Evolutionary conservation across 225 moss, liverwort and hornwort genomes (phyloP).

Genomic region (Polytrichum formosum): DNA sequence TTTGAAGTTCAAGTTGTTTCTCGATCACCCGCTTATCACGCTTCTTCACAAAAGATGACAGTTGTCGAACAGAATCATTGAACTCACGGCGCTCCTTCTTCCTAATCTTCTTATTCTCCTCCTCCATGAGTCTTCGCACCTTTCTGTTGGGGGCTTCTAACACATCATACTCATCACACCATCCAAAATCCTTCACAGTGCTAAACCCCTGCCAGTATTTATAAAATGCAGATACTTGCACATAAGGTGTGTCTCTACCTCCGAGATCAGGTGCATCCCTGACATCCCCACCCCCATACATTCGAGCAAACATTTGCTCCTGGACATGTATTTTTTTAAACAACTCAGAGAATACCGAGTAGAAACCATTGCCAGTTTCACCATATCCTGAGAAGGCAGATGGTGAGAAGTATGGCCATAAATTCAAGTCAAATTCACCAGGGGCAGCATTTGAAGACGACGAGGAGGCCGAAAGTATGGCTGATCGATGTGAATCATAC

Average conservation of each 20-base stretch:
- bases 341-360: conserved; percentile 67
- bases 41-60: conserved; percentile 89
- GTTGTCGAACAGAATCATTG: conserved; percentile 75
- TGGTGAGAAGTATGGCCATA: conserved; percentile 86
- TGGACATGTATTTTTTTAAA: conserved; percentile 81
- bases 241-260: conserved; percentile 38
- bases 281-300: conserved; percentile 65
- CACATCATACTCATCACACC: conserved; percentile 84
- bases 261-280: conserved; percentile 77
- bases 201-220: conserved; percentile 84
- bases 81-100: conserved; percentile 73
- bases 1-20: conserved; percentile 73
- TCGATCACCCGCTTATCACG: conserved; percentile 90
- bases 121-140: conserved; percentile 80
- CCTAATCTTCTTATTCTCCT: conserved; percentile 82
- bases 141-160: conserved; percentile 74
- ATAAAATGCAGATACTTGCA: conserved; percentile 72
- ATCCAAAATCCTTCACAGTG: conserved; percentile 79
- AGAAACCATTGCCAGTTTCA: conserved; percentile 76
- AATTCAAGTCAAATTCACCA: conserved; percentile 71
- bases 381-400: conserved; percentile 80
- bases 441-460: conserved; percentile 40
- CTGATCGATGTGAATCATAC: conserved; percentile 90
- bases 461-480: conserved; percentile 31
- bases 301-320: conserved; percentile 84